These are phyloP conservation scores for Chaetomium strumarium DNA, from an alignment of 2,329 filamentous ascomycete species.

Conservation along the genomic window DNA sequence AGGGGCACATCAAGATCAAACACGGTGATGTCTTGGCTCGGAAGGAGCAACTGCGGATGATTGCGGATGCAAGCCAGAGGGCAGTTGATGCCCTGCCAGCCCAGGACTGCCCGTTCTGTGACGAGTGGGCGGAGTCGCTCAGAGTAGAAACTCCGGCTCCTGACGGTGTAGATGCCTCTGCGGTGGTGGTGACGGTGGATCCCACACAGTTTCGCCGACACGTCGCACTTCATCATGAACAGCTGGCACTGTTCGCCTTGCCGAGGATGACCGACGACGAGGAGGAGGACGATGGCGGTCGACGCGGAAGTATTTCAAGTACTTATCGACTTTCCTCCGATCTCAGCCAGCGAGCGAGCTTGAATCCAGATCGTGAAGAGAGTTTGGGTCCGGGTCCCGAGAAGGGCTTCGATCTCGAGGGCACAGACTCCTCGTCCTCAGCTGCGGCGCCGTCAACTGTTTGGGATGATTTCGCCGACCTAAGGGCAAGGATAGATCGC, in stretches of 20 bases:
- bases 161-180: not conserved
- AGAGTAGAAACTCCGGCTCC: not conserved
- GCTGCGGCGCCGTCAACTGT: no score
- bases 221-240: slow-evolving; percentile 11
- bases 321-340: no score
- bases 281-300: no score
- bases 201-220: slow-evolving; percentile 5
- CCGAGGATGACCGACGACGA: not conserved
- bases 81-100: slow-evolving; percentile 18
- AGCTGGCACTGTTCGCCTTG: slow-evolving; percentile 12
- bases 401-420: no score
- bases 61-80: slow-evolving; percentile 19
- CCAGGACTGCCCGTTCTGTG: slow-evolving; percentile 28
- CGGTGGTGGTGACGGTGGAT: not conserved
- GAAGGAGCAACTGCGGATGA: slow-evolving; percentile 5
- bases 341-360: no score
- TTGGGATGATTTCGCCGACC: no score
- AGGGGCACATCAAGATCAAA: not conserved
- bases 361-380: no score
- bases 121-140: slow-evolving; percentile 24
- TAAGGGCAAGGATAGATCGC: no score
- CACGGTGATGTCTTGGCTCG: not conserved
- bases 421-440: no score
- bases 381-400: no score
- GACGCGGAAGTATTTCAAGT: no score